These are phyloP conservation scores for Rhizopus stolonifer DNA, from an alignment of 371 early-diverging fungal genomes.

Conservation along the genomic window DNA sequence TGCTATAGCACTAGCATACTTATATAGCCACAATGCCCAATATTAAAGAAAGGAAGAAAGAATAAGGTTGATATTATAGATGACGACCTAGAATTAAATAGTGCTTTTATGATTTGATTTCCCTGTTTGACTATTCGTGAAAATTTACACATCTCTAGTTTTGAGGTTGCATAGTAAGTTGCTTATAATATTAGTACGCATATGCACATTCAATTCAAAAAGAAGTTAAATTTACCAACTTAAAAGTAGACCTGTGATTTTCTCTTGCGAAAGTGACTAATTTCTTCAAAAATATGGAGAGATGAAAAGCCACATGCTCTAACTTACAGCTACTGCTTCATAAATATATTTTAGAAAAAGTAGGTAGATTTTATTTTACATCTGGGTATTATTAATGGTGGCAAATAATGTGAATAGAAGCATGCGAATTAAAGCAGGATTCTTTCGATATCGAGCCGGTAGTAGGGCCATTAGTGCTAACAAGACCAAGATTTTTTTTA, in stretches of 20 bases:
- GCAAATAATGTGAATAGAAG: constrained; percentile 1
- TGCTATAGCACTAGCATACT: neutral
- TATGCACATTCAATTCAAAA: constrained; percentile 5
- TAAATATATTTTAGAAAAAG: constrained; percentile 5
- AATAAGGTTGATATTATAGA: constrained; percentile 6
- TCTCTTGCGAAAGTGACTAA: constrained; percentile 6
- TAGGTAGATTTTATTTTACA: constrained; percentile 6
- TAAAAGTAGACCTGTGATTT: constrained; percentile 7
- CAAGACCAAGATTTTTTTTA: constrained; percentile 10
- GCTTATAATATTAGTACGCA: constrained; percentile 7
- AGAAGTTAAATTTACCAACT: constrained; percentile 5
- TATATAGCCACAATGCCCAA: constrained; percentile 5
- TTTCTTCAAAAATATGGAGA: constrained; percentile 5
- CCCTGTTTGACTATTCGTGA: constrained; percentile 6
- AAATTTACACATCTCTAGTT: constrained; percentile 7
- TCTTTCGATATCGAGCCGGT: constrained; percentile 1
- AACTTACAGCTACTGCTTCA: constrained; percentile 6
- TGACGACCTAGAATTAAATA: constrained; percentile 6
- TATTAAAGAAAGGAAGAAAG: constrained; percentile 8
- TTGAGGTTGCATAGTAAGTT: constrained; percentile 6
- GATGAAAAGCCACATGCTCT: constrained; percentile 7
- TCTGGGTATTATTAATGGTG: constrained; percentile 1
- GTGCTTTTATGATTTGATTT: constrained; percentile 7
- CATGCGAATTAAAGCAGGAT: constrained; percentile 6
- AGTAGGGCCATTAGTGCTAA: constrained; percentile 3